Evolutionary conservation across 176 grass and related monocot genomes (phyloP), one percentile per base, ranked within the genome.

Genomic region (Aegilops longissima): DNA sequence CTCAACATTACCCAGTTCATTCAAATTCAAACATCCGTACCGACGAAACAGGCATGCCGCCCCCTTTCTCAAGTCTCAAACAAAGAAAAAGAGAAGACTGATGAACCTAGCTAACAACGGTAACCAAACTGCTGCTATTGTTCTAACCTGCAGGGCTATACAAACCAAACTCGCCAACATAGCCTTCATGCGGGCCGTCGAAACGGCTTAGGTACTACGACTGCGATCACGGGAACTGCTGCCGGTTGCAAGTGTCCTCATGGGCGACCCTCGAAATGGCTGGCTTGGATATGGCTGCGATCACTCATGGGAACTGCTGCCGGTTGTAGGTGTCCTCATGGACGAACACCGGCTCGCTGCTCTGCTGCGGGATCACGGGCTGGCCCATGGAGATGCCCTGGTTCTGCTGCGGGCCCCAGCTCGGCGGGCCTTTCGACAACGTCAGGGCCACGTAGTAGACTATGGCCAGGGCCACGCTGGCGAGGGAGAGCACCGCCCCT

Each of bases 261-360:
- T 98, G 97, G 85, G 3, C 12, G n/a, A 12, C 47, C 5, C 12
- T 52, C 1, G 17, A 61, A 62, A 33, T 3, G 44, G 61, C 21
- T 27, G 3, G 3, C 0, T 47, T 47, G 1, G 3, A 1, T 3
- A 34, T 0, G n/a, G 12, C 56, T 14, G 11, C 66, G 9, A 24
- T 96, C 90, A 54, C 0, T 96, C 90, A 54, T 0, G 94, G 90
- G 85, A 94, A 88, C 36, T 96, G 90, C 81, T 92, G 97, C 64
- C 97, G 81, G 59, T 93, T 96, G 82, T 99, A 99, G 0, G 94
- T 99, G 87, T 99, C 97, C 77, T 99, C 97, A 0, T 99, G 97
- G 80, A 99, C 97, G 47, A 99, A 99, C 21, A 96, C 92, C 0
- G 92, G 94, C 14, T 97, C 90, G 1, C 36, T 94, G 81, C 88